Evolutionary conservation across 2,329 filamentous ascomycete species (phyloP).

Genomic region (Taxawa tesnikishii): DNA sequence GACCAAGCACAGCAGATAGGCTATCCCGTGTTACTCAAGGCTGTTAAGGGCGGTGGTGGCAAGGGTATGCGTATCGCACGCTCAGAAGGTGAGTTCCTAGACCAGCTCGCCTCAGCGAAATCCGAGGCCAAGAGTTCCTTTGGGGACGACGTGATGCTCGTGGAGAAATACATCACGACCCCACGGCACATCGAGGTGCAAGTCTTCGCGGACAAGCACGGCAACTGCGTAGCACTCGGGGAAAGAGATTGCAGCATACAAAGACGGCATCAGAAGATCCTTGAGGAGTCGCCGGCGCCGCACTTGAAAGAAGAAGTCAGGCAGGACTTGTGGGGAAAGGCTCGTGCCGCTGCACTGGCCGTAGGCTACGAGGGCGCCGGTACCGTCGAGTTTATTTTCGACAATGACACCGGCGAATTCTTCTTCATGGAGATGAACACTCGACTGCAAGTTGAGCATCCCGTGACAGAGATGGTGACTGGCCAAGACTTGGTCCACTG

Average conservation of each 20-base stretch:
- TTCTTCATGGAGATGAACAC: conserved; percentile 69
- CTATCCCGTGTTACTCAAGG: conserved; percentile 53
- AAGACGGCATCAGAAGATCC: conserved; percentile 52
- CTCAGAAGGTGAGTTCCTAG: conserved; percentile 44
- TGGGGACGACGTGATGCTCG: conserved; percentile 53
- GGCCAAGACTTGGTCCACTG: conserved; percentile 78
- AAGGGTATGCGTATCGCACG: conserved; percentile 59
- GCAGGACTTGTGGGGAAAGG: conserved; percentile 54
- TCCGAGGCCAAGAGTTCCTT: conserved; percentile 53
- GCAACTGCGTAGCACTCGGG: conserved; percentile 51
- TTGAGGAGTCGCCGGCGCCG: conserved; percentile 54
- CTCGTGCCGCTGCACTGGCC: conserved; percentile 48
- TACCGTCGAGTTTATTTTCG: conserved; percentile 58
- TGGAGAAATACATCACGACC: conserved; percentile 57
- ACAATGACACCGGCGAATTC: conserved; percentile 53
- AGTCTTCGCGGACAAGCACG: conserved; percentile 53
- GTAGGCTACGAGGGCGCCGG: conserved; percentile 55
- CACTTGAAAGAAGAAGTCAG: conserved; percentile 46
- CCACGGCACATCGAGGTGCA: conserved; percentile 57
- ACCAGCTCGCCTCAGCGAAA: conserved; percentile 51
- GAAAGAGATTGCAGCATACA: conserved; percentile 57
- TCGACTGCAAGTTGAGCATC: conserved; percentile 89
- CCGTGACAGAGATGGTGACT: conserved; percentile 74
- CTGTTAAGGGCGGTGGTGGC: conserved; percentile 52
- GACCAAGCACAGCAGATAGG: conserved; percentile 61